Base-by-base conservation (phyloP, 257 asterid species). In the Solanum dulcamara region DNA sequence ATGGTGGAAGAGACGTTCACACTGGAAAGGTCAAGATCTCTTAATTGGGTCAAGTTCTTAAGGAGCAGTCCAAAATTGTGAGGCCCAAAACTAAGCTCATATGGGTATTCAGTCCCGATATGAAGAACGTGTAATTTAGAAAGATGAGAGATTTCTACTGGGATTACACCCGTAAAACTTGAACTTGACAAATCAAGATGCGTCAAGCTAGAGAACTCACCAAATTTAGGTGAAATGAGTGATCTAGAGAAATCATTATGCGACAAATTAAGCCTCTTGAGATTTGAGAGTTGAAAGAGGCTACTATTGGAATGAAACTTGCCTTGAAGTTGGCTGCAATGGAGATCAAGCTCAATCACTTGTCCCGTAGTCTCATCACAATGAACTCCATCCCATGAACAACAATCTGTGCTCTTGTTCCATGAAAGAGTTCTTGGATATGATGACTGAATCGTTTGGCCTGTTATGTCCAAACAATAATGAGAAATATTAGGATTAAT, bases 121-220 rank as follows among this genome's bases (percentile, higher is more conserved):
- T 0, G n/a, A 51, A 51, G 59, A 51, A 51, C 24, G 1, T 51
- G 10, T 17, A 51, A 0, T 51, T 51, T 51, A 17, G n/a, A 51
- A 51, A 51, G 59, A 0, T 17, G 57, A 50, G 57, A 50, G 8
- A 50, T 15, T 50, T 59, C 15, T 0, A 0, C 1, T 0, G 67
- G 67, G 17, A 59, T 59, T 10, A 59, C 0, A 10, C 33, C 68
- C 22, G 86, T 60, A 77, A 86, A 88, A 67, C 30, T 48, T 6
- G 90, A 88, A 48, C 3, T 1, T 4, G 86, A 88, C 44, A 86
- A 74, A 26, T 80, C 84, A 24, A 88, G 89, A 40, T 86, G 79
- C 3, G 86, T 84, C 70, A 86, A 71, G 14, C 46, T n/a, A 1
- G 40, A 32, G 22, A 88, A 46, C 30, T n/a, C 35, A 0, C 84